A percentile compares a stretch with the other conserved stretches of the same genome.
These are phyloP conservation scores for Trametes sp. DNA, from an alignment of 1,284 basidiomycete species.

Conservation along the genomic window DNA sequence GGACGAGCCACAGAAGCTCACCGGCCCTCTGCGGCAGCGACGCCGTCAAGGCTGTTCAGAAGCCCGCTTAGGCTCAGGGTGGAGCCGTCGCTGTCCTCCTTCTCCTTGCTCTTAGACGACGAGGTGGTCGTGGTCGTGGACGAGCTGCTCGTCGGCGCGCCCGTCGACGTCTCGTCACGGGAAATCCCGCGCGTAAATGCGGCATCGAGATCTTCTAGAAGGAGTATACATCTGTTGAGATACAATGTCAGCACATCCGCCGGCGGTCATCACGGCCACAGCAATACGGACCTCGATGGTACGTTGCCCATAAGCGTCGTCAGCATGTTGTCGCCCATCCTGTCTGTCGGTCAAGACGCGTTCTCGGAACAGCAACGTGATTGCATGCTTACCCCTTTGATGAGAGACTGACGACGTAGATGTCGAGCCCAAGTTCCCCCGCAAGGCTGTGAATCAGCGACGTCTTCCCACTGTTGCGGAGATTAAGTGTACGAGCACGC, in stretches of 20 bases:
- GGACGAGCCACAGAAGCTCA: slow-evolving; percentile 44
- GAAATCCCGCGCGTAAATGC: slow-evolving; percentile 85
- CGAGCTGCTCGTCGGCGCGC: slow-evolving; percentile 60
- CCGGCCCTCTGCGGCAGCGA: slow-evolving; percentile 86
- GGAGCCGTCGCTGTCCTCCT: slow-evolving; percentile 70
- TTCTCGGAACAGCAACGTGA: slow-evolving; percentile 7
- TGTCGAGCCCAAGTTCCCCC: slow-evolving; percentile 86
- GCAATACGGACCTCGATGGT: slow-evolving; percentile 72
- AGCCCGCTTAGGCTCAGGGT: slow-evolving; percentile 84
- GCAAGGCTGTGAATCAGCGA: slow-evolving; percentile 87
- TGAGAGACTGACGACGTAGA: slow-evolving; percentile 86
- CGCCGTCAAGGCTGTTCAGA: slow-evolving; percentile 86
- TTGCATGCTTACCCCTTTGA: slow-evolving; percentile 71
- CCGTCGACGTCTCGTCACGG: slow-evolving; percentile 80
- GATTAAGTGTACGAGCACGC: slow-evolving; percentile 28
- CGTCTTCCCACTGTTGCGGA: slow-evolving; percentile 72
- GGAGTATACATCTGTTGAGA: slow-evolving; percentile 75
- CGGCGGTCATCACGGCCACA: slow-evolving; percentile 23
- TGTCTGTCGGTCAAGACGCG: slow-evolving; percentile 39
- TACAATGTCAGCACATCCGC: slow-evolving; percentile 24
- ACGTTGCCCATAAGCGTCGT: slow-evolving; percentile 85
- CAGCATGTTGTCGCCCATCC: slow-evolving; percentile 88
- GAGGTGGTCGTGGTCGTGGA: slow-evolving; percentile 48
- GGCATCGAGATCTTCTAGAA: slow-evolving; percentile 88
- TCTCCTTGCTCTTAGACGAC: slow-evolving; percentile 46